These are phyloP conservation scores for Ganoderma lucidum DNA, from an alignment of 1,284 basidiomycete species.

Conservation along the genomic window DNA sequence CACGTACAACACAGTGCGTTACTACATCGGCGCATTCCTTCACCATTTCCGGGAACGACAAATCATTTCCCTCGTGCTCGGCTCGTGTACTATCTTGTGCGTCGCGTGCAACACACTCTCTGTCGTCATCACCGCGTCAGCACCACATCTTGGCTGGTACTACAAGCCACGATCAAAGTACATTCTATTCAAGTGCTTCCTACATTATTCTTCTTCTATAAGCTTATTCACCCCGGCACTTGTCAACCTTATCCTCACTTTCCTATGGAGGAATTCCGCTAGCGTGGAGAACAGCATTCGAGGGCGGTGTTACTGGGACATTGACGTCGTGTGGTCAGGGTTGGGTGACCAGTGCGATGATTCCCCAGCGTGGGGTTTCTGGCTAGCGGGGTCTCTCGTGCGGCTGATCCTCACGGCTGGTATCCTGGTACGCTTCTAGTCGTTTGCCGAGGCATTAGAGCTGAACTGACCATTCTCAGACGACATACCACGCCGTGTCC, in stretches of 20 bases:
- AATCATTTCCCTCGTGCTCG: conserved; percentile 60
- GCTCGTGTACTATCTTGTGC: conserved; percentile 63
- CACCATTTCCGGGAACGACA: conserved; percentile 50
- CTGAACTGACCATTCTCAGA: conserved; percentile 39
- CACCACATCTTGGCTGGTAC: conserved; percentile 48
- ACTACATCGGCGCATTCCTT: conserved; percentile 60
- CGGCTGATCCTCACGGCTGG: conserved; percentile 59
- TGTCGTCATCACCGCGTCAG: conserved; percentile 51
- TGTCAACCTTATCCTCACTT: conserved; percentile 61
- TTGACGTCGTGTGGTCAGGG: conserved; percentile 70
- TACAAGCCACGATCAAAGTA: conserved; percentile 34
- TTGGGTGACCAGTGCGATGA: conserved; percentile 40
- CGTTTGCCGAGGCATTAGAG: not conserved
- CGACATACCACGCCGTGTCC: conserved; percentile 45
- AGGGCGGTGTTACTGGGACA: conserved; percentile 63
- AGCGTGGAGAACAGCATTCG: conserved; percentile 48
- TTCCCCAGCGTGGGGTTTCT: conserved; percentile 52
- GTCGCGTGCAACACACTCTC: conserved; percentile 61
- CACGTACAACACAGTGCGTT: conserved; percentile 66
- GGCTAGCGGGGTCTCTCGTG: conserved; percentile 58
- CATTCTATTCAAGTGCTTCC: conserved; percentile 34
- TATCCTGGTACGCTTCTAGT: conserved; percentile 55
- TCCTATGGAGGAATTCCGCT: conserved; percentile 53
- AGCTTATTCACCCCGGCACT: conserved; percentile 58
- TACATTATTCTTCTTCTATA: conserved; percentile 56